Evolutionary conservation across 169 alveolate genomes (phyloP).

Genomic region (Plasmodium coatneyi): DNA sequence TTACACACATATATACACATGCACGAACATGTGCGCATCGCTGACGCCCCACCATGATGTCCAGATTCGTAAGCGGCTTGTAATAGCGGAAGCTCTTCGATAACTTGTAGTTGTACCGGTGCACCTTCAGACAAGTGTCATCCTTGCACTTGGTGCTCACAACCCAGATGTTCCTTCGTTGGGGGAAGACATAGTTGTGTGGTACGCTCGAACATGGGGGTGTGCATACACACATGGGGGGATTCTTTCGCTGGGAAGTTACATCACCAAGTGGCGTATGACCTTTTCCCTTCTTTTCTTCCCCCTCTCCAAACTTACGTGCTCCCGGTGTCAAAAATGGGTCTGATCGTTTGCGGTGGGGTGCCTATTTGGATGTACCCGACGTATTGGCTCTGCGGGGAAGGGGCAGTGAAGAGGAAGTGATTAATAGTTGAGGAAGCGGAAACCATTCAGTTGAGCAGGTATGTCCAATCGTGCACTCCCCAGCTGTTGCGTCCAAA

Average conservation of each 20-base stretch:
- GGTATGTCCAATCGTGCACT: not conserved
- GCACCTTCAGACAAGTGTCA: conserved; percentile 80
- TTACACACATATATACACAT: not conserved
- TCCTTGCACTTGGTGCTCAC: conserved; percentile 81
- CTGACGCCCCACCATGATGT: conserved; percentile 38
- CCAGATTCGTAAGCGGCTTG: conserved; percentile 68
- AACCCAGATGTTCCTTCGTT: conserved; percentile 81
- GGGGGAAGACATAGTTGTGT: not conserved
- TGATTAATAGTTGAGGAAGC: not conserved
- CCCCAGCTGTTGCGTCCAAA: not conserved
- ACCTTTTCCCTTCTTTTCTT: not conserved
- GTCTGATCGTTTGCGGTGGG: conserved; percentile 86
- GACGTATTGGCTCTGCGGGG: conserved; percentile 78
- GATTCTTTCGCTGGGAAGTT: not conserved
- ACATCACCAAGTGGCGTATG: not conserved
- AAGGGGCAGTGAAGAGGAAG: not conserved
- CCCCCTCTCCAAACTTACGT: conserved; percentile 75
- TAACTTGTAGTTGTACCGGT: conserved; percentile 64
- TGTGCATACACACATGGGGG: not conserved
- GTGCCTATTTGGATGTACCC: conserved; percentile 83
- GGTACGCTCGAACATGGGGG: not conserved
- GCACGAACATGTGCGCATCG: not conserved
- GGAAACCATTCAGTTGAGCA: not conserved
- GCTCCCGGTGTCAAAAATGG: conserved; percentile 90
- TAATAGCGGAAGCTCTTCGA: conserved; percentile 68